Evolutionary conservation across 257 asterid genomes (phyloP), one percentile per base, ranked within the genome.

Genomic region (Solanum arcanum): DNA sequence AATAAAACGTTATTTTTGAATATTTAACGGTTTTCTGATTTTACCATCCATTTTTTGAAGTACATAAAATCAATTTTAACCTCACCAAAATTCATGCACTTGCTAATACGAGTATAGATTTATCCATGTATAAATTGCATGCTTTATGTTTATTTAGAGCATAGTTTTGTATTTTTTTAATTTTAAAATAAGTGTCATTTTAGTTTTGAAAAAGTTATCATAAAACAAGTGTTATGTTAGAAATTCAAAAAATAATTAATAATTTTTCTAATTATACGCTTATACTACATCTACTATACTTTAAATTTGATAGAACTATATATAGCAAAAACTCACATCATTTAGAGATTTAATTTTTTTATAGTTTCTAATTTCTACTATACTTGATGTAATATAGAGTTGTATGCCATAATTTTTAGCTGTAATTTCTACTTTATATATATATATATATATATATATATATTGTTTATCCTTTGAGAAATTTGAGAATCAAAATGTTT

Each of bases 201-300:
- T 23, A 23, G 0, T 62, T 60, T 62, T 9, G 0, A 23, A 60
- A 9, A 60, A 4, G 20, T 59, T 7, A 59, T 59, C 13, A 4
- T 0, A 23, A 23, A 23, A 21, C 0, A 10, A 60, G 1, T 60
- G 13, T 60, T 6, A 60, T n/a, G 7, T 3, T 4, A 23, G 0
- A 23, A 60, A 60, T 2, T 60, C 3, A 23, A 23, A 60, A 20
- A 7, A 59, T 0, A 20, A 56, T 20, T 56, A 56, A 11, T 59
- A 59, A 21, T 23, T 60, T 60, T 52, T 52, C n/a, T 13, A 9
- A 10, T 60, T 60, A 60, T 60, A 60, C 6, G 6, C 69, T 60
- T 23, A 60, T 25, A 60, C 69, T 23, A 60, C 25, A 23, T 23
- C 14, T 23, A 60, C 29, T 60, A 23, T 10, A 21, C 12, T 23